A percentile compares a stretch with the other conserved stretches of the same genome.
Evolutionary conservation across 1,284 basidiomycete species (phyloP).

Genomic region (Ustilago trichophora): DNA sequence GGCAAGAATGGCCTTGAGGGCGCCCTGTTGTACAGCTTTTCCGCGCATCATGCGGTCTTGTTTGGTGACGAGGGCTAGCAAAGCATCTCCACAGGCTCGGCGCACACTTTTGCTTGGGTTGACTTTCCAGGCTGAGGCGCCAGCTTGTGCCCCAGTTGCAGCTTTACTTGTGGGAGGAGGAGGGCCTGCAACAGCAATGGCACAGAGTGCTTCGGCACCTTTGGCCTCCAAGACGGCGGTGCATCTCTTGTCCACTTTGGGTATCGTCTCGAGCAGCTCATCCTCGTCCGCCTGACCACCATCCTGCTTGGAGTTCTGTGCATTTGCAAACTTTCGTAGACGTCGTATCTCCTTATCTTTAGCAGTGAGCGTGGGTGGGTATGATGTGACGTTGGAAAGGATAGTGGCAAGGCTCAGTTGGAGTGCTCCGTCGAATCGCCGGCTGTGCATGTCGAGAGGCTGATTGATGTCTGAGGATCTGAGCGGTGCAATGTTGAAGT

Average conservation of each 20-base stretch:
- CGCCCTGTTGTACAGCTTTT: conserved; percentile 82
- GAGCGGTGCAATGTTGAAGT: conserved; percentile 8
- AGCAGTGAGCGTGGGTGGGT: conserved; percentile 34
- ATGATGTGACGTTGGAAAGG: conserved; percentile 43
- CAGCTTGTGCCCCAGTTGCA: not conserved
- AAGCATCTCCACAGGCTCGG: conserved; percentile 15
- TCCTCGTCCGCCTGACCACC: conserved; percentile 27
- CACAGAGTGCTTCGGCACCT: conserved; percentile 38
- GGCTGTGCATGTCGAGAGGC: conserved; percentile 10
- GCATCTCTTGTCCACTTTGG: conserved; percentile 30
- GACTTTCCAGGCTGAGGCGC: conserved; percentile 10
- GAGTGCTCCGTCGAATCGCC: conserved; percentile 39
- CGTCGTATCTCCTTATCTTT: conserved; percentile 55
- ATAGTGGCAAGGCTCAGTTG: conserved; percentile 54
- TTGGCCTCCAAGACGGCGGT: conserved; percentile 43
- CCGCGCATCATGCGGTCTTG: conserved; percentile 80
- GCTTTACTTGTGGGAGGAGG: conserved; percentile 1
- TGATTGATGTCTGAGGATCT: not conserved
- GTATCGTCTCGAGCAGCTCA: conserved; percentile 10
- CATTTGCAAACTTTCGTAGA: conserved; percentile 53
- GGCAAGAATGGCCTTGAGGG: conserved; percentile 76
- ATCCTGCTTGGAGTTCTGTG: conserved; percentile 12
- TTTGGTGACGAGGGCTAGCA: conserved; percentile 44
- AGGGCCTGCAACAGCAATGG: conserved; percentile 26
- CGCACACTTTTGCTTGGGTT: conserved; percentile 30